A percentile compares a stretch with the other conserved stretches of the same genome.
Conservation (phyloP, 805 yeast species). For the Monosporozyma servazzii region DNA sequence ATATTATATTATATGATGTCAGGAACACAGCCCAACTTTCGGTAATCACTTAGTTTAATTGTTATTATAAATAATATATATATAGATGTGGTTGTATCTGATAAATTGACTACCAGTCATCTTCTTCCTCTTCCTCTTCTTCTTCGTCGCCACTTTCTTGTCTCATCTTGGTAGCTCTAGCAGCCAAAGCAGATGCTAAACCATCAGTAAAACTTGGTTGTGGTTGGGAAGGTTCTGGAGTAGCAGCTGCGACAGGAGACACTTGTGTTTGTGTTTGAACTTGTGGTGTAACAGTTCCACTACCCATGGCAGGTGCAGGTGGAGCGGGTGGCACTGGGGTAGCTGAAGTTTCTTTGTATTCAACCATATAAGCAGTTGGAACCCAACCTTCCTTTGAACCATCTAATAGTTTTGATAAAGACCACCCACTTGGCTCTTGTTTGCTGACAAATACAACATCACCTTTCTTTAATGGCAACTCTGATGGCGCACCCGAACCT, state of each 20-base stretch:
- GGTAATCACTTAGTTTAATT: neutral
- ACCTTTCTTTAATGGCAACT: slow-evolving; percentile 68
- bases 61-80: neutral
- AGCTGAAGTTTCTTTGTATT: slow-evolving; percentile 39
- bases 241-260: slow-evolving; percentile 5
- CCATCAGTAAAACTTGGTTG: slow-evolving; percentile 58
- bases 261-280: slow-evolving; percentile 2
- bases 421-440: slow-evolving; percentile 88
- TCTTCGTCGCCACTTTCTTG: slow-evolving; percentile 60
- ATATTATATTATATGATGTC: neutral
- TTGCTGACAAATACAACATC: slow-evolving; percentile 63
- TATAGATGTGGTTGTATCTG: neutral
- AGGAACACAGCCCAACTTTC: neutral
- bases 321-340: slow-evolving; percentile 10
- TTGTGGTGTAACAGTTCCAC: neutral
- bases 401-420: slow-evolving; percentile 70
- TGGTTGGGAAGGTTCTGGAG: slow-evolving; percentile 20
- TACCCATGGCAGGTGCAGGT: slow-evolving; percentile 1
- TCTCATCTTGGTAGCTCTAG: slow-evolving; percentile 57
- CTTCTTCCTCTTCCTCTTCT: slow-evolving; percentile 53
- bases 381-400: slow-evolving; percentile 91
- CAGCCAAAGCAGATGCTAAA: slow-evolving; percentile 78
- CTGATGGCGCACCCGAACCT: slow-evolving; percentile 77
- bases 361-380: slow-evolving; percentile 82
- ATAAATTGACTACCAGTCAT: slow-evolving; percentile 12